Evolutionary conservation across 768 basidiomycete species (phyloP).

Genomic region (Hericium coralloides): DNA sequence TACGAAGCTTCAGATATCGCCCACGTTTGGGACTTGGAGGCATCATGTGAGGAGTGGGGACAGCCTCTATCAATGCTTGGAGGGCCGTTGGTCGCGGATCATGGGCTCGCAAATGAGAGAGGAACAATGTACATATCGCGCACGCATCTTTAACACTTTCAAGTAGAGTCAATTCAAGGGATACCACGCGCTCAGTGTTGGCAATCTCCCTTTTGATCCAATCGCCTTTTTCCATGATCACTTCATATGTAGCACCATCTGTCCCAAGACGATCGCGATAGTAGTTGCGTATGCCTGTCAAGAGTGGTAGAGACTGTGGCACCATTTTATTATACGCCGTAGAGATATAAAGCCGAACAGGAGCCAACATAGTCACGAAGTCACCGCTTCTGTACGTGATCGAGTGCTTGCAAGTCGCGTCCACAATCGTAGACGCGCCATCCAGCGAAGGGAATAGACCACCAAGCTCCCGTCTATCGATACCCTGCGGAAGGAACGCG

Average conservation of each 20-base stretch:
- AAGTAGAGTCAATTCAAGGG: not conserved
- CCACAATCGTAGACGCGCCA: not conserved
- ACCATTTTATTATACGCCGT: not conserved
- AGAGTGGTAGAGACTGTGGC: not conserved
- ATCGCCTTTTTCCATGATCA: not conserved
- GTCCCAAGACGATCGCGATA: not conserved
- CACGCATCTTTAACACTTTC: constrained; percentile 20
- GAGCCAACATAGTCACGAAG: not conserved
- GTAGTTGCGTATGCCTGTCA: not conserved
- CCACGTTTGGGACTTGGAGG: no score
- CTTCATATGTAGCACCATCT: no score
- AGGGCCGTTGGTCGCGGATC: no score
- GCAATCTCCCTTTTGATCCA: not conserved
- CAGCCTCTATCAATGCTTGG: no score
- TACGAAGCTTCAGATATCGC: no score
- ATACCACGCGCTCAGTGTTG: not conserved
- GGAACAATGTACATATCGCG: no score
- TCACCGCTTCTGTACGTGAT: not conserved
- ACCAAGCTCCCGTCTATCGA: not conserved
- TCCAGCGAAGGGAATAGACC: not conserved
- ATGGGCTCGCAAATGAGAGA: no score
- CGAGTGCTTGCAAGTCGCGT: not conserved
- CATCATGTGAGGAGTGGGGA: no score
- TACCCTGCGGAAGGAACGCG: not conserved
- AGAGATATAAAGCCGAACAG: not conserved